Evolutionary conservation across 371 early-diverging fungal genomes (phyloP), one percentile per base, ranked within the genome.

Genomic region (Apophysomyces trapeziformis): DNA sequence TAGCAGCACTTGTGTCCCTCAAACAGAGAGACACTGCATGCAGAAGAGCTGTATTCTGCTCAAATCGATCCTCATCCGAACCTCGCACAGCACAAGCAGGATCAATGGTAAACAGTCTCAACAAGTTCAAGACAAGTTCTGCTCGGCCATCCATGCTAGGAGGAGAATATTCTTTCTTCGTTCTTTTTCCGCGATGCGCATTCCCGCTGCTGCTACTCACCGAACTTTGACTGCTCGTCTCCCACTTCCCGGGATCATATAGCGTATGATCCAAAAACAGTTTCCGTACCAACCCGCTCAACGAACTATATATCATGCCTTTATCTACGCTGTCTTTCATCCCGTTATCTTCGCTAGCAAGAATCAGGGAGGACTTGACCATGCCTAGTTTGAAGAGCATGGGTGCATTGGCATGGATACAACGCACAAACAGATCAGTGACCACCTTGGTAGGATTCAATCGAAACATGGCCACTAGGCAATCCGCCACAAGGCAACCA

Each of bases 291-390:
- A 86, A 87, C 13, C 67, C 69, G 12, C 90, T 89, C 26, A 94
- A 63, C 7, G 85, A 79, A 0, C 81, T 71, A 65, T 89, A 87
- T 11, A 92, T 74, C 5, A 66, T 68, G 9, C 88, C 83, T 2
- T 90, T 78, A 4, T 82, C 70, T 4, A 89, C 89, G 54, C 89
- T 87, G 90, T 89, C 90, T 4, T 88, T 85, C 13, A 90, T 68
- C 36, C 73, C 65, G 35, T 73, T 80, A 63, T 84, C 86, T 69
- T 92, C 91, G 2, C 80, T 82, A 12, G 88, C 90, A 59, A 94
- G 79, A 12, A 77, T 80, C 57, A 85, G 85, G 41, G 89, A 89
- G 32, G 87, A 86, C 58, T 86, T 89, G 9, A 90, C 89, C 16
- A 92, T 71, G 5, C 91, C 86, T 12, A 90, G 74, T 60, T 85